Conservation (phyloP, 1,139 yeast species). For the Barnettozyma hawaiiensis region DNA sequence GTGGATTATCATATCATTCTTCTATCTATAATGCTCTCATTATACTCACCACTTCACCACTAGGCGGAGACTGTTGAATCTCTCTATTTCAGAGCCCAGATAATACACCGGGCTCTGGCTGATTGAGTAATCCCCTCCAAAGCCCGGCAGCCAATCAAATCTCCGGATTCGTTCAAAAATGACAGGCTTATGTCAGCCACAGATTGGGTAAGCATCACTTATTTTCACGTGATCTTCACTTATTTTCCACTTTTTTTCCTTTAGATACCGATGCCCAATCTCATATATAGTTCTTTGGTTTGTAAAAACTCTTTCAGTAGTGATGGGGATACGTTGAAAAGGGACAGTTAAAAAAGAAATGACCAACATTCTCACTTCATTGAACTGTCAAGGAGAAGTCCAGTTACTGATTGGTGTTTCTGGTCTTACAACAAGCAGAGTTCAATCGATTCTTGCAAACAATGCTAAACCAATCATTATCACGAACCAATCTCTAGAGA, state of each 20-base stretch:
- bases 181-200: conserved; percentile 1
- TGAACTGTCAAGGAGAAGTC: conserved; percentile 45
- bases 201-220: background rate
- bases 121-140: conserved; percentile 3
- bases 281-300: conserved; percentile 8
- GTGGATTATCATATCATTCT: too few relatives aligned
- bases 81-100: background rate
- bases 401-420: conserved; percentile 63
- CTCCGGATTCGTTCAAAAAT: background rate
- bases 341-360: conserved; percentile 11
- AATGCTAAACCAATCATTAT: conserved; percentile 58
- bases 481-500: conserved; percentile 16
- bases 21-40: too few relatives aligned
- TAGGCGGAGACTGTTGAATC: background rate
- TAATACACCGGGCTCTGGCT: conserved; percentile 4
- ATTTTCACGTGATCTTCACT: conserved; percentile 6
- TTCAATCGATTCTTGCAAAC: conserved; percentile 42
- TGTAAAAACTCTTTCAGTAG: background rate
- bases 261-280: background rate
- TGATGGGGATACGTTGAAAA: too few relatives aligned
- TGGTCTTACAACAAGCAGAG: conserved; percentile 46
- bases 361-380: conserved; percentile 44
- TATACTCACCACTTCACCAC: background rate
- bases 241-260: conserved; percentile 1
- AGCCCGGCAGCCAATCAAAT: conserved; percentile 6